Base-by-base conservation (phyloP, 345 rosid species). In the Salix koriyanagi region DNA sequence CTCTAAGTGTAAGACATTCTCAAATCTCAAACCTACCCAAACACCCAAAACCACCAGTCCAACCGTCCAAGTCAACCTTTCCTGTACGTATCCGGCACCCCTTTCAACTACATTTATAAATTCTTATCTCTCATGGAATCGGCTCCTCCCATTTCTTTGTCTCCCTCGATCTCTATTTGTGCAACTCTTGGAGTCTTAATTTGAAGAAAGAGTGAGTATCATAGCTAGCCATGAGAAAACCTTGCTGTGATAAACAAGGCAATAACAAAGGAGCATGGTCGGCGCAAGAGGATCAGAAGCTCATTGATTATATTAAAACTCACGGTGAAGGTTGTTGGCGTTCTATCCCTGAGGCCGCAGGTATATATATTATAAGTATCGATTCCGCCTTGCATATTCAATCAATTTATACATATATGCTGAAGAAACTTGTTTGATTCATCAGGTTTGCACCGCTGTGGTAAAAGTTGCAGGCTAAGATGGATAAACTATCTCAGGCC, bases 401-500 rank as follows among this genome's bases (percentile, higher is more conserved):
- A 14, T 4, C 26, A 21, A 2, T 72, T 12, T 32, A 32, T 32
- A 32, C 44, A 11, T 69, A 46, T 16, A 25, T 15, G 25, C n/a
- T 46, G 36, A 32, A n/a, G 12, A 19, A 2, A 50, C 14, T 36
- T 34, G 32, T 41, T 15, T 5, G 18, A 39, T 69, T 36, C 42
- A 73, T 68, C 71, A 90, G 93, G 93, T 28, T 73, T 90, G 71
- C 89, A 88, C n/a, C 84, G 91, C 26, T 90, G 93, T 75, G 81
- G 93, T 25, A 90, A 90, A 66, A 88, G 93, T 71, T 90, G 93
- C 68, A 79, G 91, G 80, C 67, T 90, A 56, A 80, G 93, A 79
- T 90, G 93, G 91, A 81, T 89, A 80, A 89, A 88, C 77, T 89
- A 89, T 68, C 79, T 89, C 68, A 83, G 84, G 65, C 93, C 91